Percentiles rank a stretch among this genome's conserved stretches.
phyloP scores from a whole-genome alignment of 2,329 filamentous ascomycete species.

The Botryosphaeria dothidea region DNA sequence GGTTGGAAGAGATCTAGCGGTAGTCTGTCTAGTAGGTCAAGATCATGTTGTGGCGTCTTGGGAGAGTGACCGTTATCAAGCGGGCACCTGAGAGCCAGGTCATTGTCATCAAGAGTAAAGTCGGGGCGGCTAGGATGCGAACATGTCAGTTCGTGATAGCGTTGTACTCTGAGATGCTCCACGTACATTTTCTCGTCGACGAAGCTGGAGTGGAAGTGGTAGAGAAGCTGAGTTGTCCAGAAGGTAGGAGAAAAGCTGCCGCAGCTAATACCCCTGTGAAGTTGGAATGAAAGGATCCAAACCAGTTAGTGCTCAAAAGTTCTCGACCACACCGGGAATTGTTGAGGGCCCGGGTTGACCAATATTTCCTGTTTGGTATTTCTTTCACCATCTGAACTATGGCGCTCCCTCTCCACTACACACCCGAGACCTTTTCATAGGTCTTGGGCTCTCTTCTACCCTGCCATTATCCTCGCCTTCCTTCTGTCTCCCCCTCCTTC shows the following conservation, averaged over 20 bases:
- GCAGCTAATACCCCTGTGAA: no score
- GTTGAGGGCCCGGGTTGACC: background rate
- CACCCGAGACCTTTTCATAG: background rate
- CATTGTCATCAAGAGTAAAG: background rate
- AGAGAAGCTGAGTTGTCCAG: no score
- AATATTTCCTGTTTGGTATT: background rate
- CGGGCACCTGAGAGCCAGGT: background rate
- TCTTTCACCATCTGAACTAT: background rate
- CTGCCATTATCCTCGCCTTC: background rate
- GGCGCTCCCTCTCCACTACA: background rate
- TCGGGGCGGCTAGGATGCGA: no score
- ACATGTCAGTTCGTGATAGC: no score
- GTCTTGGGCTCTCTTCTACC: background rate
- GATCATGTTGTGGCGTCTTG: conserved; percentile 11
- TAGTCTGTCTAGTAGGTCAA: conserved; percentile 19
- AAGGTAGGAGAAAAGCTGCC: no score
- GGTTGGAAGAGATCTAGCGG: conserved; percentile 22
- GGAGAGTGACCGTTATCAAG: conserved; percentile 7
- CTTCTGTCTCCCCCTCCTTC: background rate
- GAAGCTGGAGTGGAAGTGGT: no score
- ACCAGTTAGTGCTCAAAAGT: no score
- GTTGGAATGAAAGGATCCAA: no score
- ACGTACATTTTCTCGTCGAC: no score
- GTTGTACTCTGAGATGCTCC: no score
- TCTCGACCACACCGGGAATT: no score